Evolutionary conservation across 306 rosid species (phyloP).

Genomic region (Cercis canadensis): DNA sequence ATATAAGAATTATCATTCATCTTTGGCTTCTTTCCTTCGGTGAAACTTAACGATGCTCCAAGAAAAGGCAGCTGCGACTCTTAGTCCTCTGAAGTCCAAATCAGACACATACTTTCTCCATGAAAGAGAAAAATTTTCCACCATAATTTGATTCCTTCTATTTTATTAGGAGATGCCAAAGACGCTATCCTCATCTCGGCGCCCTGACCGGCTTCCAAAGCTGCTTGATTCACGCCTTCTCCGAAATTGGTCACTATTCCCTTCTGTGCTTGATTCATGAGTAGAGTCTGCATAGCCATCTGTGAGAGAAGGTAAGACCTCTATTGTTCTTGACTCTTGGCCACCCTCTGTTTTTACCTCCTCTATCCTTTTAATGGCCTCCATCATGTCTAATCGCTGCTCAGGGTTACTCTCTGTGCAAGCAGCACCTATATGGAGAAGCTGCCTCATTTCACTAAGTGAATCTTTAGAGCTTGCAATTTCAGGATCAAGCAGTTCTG

Average conservation of each 20-base stretch:
- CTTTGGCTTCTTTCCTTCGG: background rate
- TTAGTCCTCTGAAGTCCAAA: constrained; percentile 12
- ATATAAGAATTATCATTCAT: background rate
- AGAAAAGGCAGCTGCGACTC: background rate
- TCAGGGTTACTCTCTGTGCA: constrained; percentile 62
- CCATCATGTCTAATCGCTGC: constrained; percentile 51
- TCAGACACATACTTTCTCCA: background rate
- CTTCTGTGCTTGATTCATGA: constrained; percentile 33
- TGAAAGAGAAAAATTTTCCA: background rate
- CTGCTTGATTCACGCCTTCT: constrained; percentile 33
- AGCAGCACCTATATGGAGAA: constrained; percentile 62
- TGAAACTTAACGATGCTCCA: background rate
- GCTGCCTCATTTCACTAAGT: constrained; percentile 53
- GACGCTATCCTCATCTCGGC: constrained; percentile 18
- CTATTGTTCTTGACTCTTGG: constrained; percentile 42
- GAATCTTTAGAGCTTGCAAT: constrained; percentile 42
- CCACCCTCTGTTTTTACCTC: constrained; percentile 35
- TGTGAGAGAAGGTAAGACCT: constrained; percentile 44
- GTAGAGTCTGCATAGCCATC: constrained; percentile 45
- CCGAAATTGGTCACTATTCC: constrained; percentile 10
- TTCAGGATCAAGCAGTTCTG: constrained; percentile 71
- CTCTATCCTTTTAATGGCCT: constrained; percentile 66
- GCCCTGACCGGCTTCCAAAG: constrained; percentile 36
- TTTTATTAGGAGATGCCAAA: constrained; percentile 32
- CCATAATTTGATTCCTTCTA: background rate